These are phyloP conservation scores for Coccomyxa sp. DNA, from an alignment of 139 green algal species.

Conservation along the genomic window DNA sequence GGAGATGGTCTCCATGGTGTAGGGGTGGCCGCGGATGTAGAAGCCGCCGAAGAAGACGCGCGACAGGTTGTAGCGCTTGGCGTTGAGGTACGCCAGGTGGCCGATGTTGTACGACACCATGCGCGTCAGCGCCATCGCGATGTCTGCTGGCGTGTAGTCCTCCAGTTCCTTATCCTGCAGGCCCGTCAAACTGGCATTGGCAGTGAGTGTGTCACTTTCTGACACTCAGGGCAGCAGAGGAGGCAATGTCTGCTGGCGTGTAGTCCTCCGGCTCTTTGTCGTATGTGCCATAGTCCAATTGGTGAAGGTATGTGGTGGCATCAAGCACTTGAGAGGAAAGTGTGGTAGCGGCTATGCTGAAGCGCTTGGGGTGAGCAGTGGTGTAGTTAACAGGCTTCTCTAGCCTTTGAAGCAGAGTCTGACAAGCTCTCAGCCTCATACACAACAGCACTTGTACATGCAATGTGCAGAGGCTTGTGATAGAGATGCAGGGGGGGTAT, in stretches of 20 bases:
- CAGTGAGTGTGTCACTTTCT: constrained; percentile 9
- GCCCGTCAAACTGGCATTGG: constrained; percentile 8
- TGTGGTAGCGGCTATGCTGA: no score
- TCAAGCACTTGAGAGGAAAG: no score
- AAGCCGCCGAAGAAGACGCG: constrained; percentile 93
- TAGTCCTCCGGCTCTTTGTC: constrained; percentile 79
- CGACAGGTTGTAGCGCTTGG: constrained; percentile 84
- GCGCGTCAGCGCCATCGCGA: constrained; percentile 83
- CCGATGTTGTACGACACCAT: constrained; percentile 99
- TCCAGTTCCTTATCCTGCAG: constrained; percentile 62
- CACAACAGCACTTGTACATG: background rate
- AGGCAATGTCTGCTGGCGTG: constrained; percentile 85
- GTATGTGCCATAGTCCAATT: no score
- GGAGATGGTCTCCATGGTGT: constrained; percentile 99
- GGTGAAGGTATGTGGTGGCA: no score
- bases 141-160: constrained; percentile 86
- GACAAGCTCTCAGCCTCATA: no score
- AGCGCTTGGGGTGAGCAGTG: no score
- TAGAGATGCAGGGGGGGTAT: no score
- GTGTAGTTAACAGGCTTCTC: no score
- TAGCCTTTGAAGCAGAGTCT: no score
- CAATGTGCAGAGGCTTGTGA: background rate
- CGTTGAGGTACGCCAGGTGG: constrained; percentile 82
- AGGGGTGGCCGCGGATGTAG: constrained; percentile 97
- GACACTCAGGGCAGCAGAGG: no score